Evolutionary conservation across 192 early-diverging fungal genomes (phyloP).

Genomic region (Entophlyctis helioformis): DNA sequence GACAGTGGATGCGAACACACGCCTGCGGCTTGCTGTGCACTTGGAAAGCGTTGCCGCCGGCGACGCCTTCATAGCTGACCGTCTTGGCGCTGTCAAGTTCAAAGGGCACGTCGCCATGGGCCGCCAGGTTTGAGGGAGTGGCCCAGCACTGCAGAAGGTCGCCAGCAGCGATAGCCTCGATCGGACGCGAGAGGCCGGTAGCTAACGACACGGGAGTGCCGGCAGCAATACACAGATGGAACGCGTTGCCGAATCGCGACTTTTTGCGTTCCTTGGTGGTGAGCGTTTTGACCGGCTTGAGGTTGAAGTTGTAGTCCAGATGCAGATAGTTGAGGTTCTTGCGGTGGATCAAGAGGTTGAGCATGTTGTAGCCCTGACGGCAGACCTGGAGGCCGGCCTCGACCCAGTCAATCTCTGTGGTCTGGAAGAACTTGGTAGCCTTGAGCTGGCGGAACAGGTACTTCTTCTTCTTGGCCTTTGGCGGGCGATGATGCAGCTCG

Average conservation of each 20-base stretch:
- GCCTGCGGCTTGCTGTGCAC: too few relatives aligned
- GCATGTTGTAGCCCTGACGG: conserved; percentile 98
- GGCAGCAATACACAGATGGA: conserved; percentile 62
- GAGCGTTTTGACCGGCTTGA: conserved; percentile 97
- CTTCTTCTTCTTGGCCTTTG: conserved; percentile 85
- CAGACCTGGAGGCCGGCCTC: conserved; percentile 98
- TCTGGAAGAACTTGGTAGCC: conserved; percentile 97
- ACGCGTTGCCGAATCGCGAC: conserved; percentile 95
- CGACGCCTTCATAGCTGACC: too few relatives aligned
- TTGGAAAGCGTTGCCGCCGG: too few relatives aligned
- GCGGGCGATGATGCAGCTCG: conserved; percentile 71
- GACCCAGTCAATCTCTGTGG: conserved; percentile 97
- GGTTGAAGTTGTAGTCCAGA: conserved; percentile 98
- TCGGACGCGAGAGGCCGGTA: conserved; percentile 13
- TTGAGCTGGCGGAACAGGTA: conserved; percentile 91
- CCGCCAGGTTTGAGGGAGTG: too few relatives aligned
- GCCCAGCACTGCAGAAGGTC: too few relatives aligned
- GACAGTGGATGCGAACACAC: too few relatives aligned
- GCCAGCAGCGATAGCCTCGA: too few relatives aligned
- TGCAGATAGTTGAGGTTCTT: conserved; percentile 98
- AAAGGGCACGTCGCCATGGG: too few relatives aligned
- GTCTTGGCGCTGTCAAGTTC: too few relatives aligned
- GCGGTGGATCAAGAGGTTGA: conserved; percentile 95
- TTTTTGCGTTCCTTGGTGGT: conserved; percentile 99
- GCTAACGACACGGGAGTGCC: conserved; percentile 30